Conservation (phyloP, 2,329 filamentous ascomycete species). For the Pseudogymnoascus sp. region DNA sequence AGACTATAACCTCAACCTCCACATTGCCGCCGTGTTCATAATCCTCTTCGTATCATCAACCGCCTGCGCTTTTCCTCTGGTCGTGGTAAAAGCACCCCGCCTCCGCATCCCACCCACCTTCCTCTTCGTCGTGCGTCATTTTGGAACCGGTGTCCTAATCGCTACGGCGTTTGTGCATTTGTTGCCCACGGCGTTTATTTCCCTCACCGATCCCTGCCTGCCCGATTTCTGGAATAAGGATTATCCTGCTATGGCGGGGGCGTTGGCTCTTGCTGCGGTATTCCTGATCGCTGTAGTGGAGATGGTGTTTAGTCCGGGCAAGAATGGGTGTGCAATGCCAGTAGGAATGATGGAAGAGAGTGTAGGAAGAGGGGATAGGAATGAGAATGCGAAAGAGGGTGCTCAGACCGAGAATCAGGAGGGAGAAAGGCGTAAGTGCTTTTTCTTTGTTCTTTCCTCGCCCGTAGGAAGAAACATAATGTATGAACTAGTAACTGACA, state of each 20-base stretch:
- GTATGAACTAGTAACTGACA: not conserved
- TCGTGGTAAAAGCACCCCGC: conserved; percentile 11
- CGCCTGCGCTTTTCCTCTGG: conserved; percentile 11
- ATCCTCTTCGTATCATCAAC: conserved; percentile 11
- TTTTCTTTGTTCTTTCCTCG: not conserved
- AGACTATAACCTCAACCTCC: conserved; percentile 8
- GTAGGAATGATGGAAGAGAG: not conserved
- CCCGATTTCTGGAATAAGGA: conserved; percentile 38
- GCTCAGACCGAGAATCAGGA: not conserved
- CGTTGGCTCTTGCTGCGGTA: conserved; percentile 38
- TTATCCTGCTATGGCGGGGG: conserved; percentile 41
- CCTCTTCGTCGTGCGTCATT: conserved; percentile 63
- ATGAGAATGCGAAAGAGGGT: not conserved
- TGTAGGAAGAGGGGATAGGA: not conserved
- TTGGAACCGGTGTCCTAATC: conserved; percentile 72
- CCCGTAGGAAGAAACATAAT: not conserved
- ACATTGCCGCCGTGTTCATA: conserved; percentile 12
- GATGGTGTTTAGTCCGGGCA: conserved; percentile 42
- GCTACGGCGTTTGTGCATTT: conserved; percentile 73
- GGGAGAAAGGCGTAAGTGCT: not conserved
- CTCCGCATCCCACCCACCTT: conserved; percentile 46
- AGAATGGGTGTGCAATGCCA: conserved; percentile 12
- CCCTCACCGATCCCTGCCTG: conserved; percentile 58
- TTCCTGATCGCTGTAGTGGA: conserved; percentile 45
- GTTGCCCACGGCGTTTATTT: conserved; percentile 58